Conservation (phyloP, 768 basidiomycete species). For the Pleurotus platypus region DNA sequence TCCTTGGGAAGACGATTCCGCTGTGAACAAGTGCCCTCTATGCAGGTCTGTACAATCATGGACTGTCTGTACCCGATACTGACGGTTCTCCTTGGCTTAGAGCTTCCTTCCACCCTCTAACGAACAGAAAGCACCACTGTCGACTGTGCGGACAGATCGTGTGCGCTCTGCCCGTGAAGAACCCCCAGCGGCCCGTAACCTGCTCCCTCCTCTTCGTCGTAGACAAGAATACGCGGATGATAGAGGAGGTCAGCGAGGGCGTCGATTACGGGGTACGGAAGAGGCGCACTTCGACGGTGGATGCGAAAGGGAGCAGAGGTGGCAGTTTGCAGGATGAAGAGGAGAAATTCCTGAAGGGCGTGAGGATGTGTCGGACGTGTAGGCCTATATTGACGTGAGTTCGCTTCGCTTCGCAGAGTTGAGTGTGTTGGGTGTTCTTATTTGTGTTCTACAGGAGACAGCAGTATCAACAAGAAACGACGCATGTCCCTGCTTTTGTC, state of each 20-base stretch:
- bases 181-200: constrained; percentile 56
- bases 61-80: no score
- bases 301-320: constrained; percentile 13
- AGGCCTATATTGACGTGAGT: constrained; percentile 75
- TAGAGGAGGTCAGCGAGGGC: constrained; percentile 83
- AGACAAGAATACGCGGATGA: constrained; percentile 70
- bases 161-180: constrained; percentile 82
- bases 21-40: constrained; percentile 76
- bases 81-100: constrained; percentile 20
- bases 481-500: constrained; percentile 55
- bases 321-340: constrained; percentile 46
- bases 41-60: constrained; percentile 52
- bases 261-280: constrained; percentile 79
- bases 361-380: constrained; percentile 85
- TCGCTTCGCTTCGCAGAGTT: constrained; percentile 9
- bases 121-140: constrained; percentile 95
- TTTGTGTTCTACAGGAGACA: constrained; percentile 50
- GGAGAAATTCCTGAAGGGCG: constrained; percentile 84
- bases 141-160: constrained; percentile 90
- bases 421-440: neutral
- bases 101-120: constrained; percentile 80
- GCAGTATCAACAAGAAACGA: constrained; percentile 69
- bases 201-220: constrained; percentile 86
- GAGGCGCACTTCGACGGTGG: constrained; percentile 30
- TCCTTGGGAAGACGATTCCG: constrained; percentile 87